These are phyloP conservation scores for Fusarium denticulatum DNA, from an alignment of 2,329 filamentous ascomycete genomes.

Conservation along the genomic window DNA sequence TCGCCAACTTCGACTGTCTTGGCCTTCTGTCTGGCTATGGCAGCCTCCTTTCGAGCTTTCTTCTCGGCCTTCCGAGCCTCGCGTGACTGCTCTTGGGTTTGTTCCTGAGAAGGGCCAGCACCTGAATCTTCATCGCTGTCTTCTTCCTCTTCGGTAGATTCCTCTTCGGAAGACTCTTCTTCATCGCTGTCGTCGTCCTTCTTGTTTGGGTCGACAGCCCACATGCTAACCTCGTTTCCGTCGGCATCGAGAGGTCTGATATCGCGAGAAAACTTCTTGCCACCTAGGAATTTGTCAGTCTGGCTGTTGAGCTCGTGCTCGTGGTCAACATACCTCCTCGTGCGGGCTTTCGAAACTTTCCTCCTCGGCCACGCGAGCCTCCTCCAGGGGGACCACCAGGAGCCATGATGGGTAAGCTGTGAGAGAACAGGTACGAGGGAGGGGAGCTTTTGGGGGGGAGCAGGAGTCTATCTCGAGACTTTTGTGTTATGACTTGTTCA, in stretches of 20 bases:
- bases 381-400: slow-evolving; percentile 52
- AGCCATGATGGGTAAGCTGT: slow-evolving; percentile 54
- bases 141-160: slow-evolving; percentile 63
- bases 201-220: slow-evolving; percentile 69
- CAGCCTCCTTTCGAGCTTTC: slow-evolving; percentile 91
- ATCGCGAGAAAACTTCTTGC: slow-evolving; percentile 94
- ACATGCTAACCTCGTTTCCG: slow-evolving; percentile 89
- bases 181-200: slow-evolving; percentile 64
- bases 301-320: background rate
- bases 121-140: slow-evolving; percentile 61
- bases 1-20: slow-evolving; percentile 84
- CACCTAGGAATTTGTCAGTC: slow-evolving; percentile 64
- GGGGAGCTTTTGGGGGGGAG: background rate
- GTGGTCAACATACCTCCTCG: slow-evolving; percentile 75
- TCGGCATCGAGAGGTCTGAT: slow-evolving; percentile 88
- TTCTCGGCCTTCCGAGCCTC: slow-evolving; percentile 89
- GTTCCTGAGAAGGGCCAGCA: slow-evolving; percentile 53
- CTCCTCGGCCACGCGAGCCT: slow-evolving; percentile 79
- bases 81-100: slow-evolving; percentile 68
- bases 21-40: slow-evolving; percentile 78
- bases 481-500: background rate
- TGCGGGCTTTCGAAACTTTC: slow-evolving; percentile 94
- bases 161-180: slow-evolving; percentile 62
- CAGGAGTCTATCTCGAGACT: background rate
- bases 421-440: background rate